Percentiles rank a stretch among this genome's conserved stretches.
Conservation (phyloP, 345 rosid species). For the Cochlearia excelsa region DNA sequence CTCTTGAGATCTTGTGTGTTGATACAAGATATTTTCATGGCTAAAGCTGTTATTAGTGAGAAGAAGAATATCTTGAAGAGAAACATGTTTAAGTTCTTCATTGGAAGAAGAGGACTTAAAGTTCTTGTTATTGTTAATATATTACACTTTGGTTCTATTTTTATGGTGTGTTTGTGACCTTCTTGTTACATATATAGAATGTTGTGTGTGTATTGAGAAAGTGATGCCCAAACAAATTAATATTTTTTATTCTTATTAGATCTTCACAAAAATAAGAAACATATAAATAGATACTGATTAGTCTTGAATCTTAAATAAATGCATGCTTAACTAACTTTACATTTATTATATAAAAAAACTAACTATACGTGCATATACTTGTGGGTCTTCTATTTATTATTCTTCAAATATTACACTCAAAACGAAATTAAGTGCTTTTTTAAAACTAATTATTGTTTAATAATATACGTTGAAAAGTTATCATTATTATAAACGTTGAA, state of each 20-base stretch:
- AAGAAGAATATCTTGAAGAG: slow-evolving; percentile 60
- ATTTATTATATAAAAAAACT: no score
- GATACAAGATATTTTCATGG: slow-evolving; percentile 50
- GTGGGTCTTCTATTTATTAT: background rate
- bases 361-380: no score
- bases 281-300: background rate
- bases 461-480: background rate
- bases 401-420: background rate
- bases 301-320: no score
- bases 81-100: slow-evolving; percentile 26
- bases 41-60: slow-evolving; percentile 52
- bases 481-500: slow-evolving; percentile 3
- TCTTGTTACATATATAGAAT: slow-evolving; percentile 29
- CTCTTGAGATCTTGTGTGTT: slow-evolving; percentile 50
- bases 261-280: background rate
- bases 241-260: background rate
- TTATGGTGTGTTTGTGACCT: slow-evolving; percentile 21
- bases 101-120: slow-evolving; percentile 15
- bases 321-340: no score
- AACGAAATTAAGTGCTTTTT: background rate
- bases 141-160: slow-evolving; percentile 32
- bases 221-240: slow-evolving; percentile 21
- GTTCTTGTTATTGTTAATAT: no score
- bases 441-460: background rate
- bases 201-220: slow-evolving; percentile 19